Conservation (phyloP, 1,139 yeast species). For the Pichia sp. region DNA sequence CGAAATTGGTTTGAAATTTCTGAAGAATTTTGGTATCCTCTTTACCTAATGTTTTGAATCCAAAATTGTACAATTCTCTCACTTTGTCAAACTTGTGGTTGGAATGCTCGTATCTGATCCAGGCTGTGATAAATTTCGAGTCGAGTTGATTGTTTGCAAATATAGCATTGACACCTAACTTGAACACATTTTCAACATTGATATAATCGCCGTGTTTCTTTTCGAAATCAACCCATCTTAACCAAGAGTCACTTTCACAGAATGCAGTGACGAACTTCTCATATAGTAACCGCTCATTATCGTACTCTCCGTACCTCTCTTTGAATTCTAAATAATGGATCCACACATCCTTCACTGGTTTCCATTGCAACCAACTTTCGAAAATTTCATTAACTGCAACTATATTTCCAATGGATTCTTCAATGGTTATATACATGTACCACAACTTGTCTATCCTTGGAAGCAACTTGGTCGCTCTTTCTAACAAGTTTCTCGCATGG, state of each 20-base stretch:
- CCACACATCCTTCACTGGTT: constrained; percentile 68
- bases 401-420: constrained; percentile 71
- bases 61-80: constrained; percentile 55
- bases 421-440: constrained; percentile 80
- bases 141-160: constrained; percentile 32
- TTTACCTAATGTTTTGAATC: constrained; percentile 45
- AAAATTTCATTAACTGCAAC: constrained; percentile 64
- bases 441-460: constrained; percentile 86
- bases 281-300: constrained; percentile 57
- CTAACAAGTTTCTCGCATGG: constrained; percentile 85
- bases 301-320: constrained; percentile 58
- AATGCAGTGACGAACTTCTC: constrained; percentile 53
- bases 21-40: constrained; percentile 41
- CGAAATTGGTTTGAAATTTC: constrained; percentile 55
- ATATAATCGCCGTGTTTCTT: constrained; percentile 47
- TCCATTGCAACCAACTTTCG: constrained; percentile 82
- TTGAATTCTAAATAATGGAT: constrained; percentile 73
- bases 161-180: constrained; percentile 60
- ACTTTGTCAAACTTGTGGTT: constrained; percentile 67
- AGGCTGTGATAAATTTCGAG: constrained; percentile 45
- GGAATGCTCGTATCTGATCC: constrained; percentile 75
- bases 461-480: constrained; percentile 69
- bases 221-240: constrained; percentile 61
- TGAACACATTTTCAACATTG: constrained; percentile 61
- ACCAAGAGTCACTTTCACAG: constrained; percentile 62